A percentile compares a stretch with the other conserved stretches of the same genome.
Evolutionary conservation across 371 early-diverging fungal genomes (phyloP).

Genomic region (Mortierella sp.): DNA sequence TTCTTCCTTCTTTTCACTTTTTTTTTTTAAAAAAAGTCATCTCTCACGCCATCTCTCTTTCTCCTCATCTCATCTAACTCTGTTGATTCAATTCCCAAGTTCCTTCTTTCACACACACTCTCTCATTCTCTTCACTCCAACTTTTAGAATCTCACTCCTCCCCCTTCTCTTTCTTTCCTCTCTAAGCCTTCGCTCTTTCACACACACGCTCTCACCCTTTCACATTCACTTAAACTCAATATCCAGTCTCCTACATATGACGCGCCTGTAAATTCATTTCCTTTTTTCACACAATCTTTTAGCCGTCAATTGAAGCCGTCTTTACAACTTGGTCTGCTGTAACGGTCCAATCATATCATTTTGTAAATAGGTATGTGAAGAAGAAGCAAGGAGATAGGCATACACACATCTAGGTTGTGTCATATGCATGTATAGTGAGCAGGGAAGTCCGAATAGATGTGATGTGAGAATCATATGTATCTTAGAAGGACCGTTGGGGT

Average conservation of each 20-base stretch:
- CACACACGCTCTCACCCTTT: not conserved
- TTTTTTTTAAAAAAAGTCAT: slow-evolving; percentile 2
- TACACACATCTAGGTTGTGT: too few relatives aligned
- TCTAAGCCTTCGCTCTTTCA: not conserved
- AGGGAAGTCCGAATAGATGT: too few relatives aligned
- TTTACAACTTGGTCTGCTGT: too few relatives aligned
- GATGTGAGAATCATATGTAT: too few relatives aligned
- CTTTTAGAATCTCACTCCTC: not conserved
- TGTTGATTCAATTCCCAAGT: too few relatives aligned
- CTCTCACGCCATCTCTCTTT: not conserved
- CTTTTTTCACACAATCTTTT: not conserved
- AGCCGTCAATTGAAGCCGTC: not conserved
- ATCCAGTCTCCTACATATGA: not conserved
- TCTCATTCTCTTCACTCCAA: not conserved
- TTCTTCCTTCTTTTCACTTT: not conserved
- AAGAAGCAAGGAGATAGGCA: too few relatives aligned
- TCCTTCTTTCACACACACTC: not conserved
- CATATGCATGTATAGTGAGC: too few relatives aligned
- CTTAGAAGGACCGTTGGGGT: too few relatives aligned
- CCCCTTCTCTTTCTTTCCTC: not conserved
- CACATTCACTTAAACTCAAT: not conserved
- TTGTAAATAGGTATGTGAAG: slow-evolving; percentile 6
- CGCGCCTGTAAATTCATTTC: too few relatives aligned
- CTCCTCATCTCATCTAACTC: slow-evolving; percentile 3
- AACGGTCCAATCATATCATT: not conserved